Base-by-base conservation (phyloP, 2,329 filamentous ascomycete genomes). In the Nothophaeocryptopus gaeumannii region DNA sequence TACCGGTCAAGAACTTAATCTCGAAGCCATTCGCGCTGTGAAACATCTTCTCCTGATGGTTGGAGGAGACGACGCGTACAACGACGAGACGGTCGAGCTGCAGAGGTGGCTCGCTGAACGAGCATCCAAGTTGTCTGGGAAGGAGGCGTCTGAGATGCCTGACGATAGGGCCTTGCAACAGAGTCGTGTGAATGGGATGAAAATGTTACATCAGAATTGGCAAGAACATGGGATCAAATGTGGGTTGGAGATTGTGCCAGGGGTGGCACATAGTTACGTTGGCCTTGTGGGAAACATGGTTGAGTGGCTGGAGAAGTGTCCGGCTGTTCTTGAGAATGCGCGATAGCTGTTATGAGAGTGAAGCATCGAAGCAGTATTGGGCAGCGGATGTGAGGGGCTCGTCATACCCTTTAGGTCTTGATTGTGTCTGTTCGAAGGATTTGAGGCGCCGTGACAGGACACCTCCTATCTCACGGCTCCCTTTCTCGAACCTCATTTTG, bases 131-230 rank as follows among this genome's bases (percentile, higher is more conserved):
- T 14, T 31, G 30, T 35, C 20, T 3, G 44, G 37, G 10, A 15
- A 11, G 33, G 30, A 29, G 16, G 31, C 14, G n/a, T 4, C 3
- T n/a, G 37, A 52, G 42, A 15, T 13, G 20, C 26, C 38, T 3
- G 34, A 53, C n/a, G 20, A 41, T 32, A 33, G 29, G 14, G n/a
- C 37, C 10, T 34, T 5, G 11, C 39, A 39, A 30, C 36, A 26
- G 8, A 47, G 45, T 39, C 43, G 52, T 2, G 38, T 51, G n/a
- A 30, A 55, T 7, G 20, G 14, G 2, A n/a, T 53, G 10, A 45
- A 47, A 32, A 15, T 26, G n/a, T 29, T 55, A 5, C 45, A 47
- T n/a, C 32, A 44, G 1, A 37, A 55, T 34, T 55, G 53, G 46
- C 14, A 43, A 13, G 38, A 44, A 31, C 36, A 42, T 36, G 53